A percentile compares a stretch with the other conserved stretches of the same genome.
phyloP scores from a whole-genome alignment of 768 basidiomycete species.

The Boletus tylopilopsis region DNA sequence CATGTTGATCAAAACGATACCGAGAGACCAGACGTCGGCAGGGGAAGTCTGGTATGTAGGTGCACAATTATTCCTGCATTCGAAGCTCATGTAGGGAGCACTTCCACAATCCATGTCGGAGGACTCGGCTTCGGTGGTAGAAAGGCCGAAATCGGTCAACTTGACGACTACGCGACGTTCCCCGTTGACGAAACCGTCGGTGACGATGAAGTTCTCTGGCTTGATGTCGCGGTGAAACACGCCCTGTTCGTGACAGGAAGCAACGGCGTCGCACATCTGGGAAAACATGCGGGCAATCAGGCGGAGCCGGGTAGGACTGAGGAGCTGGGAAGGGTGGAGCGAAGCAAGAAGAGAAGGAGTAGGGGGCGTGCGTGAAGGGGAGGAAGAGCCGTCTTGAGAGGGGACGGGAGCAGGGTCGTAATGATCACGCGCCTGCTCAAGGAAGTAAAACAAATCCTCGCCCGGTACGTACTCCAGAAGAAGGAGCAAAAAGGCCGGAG shows the following conservation, averaged over 20 bases:
- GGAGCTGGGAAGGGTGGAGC: slow-evolving; percentile 71
- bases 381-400: slow-evolving; percentile 11
- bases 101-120: slow-evolving; percentile 98
- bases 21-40: slow-evolving; percentile 98
- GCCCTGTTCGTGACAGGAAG: slow-evolving; percentile 84
- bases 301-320: slow-evolving; percentile 83
- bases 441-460: slow-evolving; percentile 96
- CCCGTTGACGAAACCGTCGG: slow-evolving; percentile 64
- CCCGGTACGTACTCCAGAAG: slow-evolving; percentile 95
- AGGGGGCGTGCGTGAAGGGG: slow-evolving; percentile 72
- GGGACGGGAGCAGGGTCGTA: slow-evolving; percentile 49
- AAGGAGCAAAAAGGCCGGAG: slow-evolving; percentile 84
- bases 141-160: slow-evolving; percentile 94
- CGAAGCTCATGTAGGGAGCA: slow-evolving; percentile 98
- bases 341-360: slow-evolving; percentile 90
- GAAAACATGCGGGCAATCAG: slow-evolving; percentile 96
- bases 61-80: slow-evolving; percentile 96
- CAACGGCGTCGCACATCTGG: slow-evolving; percentile 99
- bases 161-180: slow-evolving; percentile 94
- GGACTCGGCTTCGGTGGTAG: slow-evolving; percentile 83
- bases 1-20: slow-evolving; percentile 99
- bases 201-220: slow-evolving; percentile 97
- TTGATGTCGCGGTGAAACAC: slow-evolving; percentile 99
- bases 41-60: slow-evolving; percentile 92
- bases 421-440: slow-evolving; percentile 93